These are phyloP conservation scores for Huntiella abstrusa DNA, from an alignment of 2,329 filamentous ascomycete species.

Conservation along the genomic window DNA sequence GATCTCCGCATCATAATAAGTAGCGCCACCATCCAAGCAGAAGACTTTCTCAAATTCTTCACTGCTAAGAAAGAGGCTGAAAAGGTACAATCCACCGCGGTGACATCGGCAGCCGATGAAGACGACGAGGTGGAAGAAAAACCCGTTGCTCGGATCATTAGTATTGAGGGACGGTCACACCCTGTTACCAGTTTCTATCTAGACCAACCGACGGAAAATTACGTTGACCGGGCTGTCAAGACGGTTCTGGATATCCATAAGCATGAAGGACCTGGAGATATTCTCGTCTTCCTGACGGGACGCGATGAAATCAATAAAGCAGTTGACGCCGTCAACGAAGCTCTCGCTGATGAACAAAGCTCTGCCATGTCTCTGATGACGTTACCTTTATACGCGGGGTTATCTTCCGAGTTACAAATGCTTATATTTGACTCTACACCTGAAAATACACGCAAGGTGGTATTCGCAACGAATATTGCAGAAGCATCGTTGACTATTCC, in stretches of 20 bases:
- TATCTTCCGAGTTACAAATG: constrained; percentile 83
- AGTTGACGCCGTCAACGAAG: constrained; percentile 10
- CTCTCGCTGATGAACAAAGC: constrained; percentile 25
- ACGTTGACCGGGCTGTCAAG: constrained; percentile 63
- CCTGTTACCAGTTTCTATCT: constrained; percentile 77
- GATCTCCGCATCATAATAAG: constrained; percentile 80
- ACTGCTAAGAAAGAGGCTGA: background rate
- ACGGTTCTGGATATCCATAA: constrained; percentile 78
- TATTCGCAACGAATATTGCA: constrained; percentile 88
- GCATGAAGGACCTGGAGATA: constrained; percentile 64
- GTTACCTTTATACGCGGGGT: constrained; percentile 72
- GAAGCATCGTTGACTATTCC: constrained; percentile 92
- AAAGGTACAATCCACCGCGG: background rate
- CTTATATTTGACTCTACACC: constrained; percentile 77
- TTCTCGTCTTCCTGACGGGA: constrained; percentile 80
- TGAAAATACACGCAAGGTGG: constrained; percentile 70
- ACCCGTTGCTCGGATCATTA: constrained; percentile 13
- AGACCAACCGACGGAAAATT: constrained; percentile 62
- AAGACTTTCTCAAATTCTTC: constrained; percentile 72
- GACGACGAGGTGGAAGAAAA: background rate
- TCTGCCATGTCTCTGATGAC: constrained; percentile 18
- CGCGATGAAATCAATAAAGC: constrained; percentile 67
- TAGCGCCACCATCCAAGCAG: constrained; percentile 82
- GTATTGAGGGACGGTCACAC: constrained; percentile 72
- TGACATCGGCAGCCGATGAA: constrained; percentile 27